These are phyloP conservation scores for Stereum hirsutum DNA, from an alignment of 1,284 basidiomycete species.

Conservation along the genomic window DNA sequence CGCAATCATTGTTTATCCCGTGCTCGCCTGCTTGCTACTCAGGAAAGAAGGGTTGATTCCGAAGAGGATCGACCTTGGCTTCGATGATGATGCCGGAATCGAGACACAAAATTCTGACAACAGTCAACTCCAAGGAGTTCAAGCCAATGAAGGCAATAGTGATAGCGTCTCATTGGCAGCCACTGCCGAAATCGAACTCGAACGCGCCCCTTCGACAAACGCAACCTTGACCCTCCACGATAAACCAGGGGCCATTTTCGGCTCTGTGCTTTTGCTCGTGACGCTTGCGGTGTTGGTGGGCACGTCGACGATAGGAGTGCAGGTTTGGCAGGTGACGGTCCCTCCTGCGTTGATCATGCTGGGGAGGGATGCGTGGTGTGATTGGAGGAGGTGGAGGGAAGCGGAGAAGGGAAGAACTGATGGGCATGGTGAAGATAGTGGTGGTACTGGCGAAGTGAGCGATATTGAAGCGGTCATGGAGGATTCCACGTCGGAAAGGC, in stretches of 20 bases:
- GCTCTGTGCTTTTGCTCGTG: conserved; percentile 29
- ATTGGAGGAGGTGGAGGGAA: conserved; percentile 20
- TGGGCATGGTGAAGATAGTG: background rate
- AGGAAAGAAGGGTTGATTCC: conserved; percentile 43
- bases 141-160: background rate
- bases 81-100: conserved; percentile 33
- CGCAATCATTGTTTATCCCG: conserved; percentile 41
- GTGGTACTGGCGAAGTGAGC: background rate
- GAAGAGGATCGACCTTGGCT: conserved; percentile 25
- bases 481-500: background rate
- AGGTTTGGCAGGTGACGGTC: conserved; percentile 79
- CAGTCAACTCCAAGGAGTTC: too few relatives aligned
- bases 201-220: conserved; percentile 28
- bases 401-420: too few relatives aligned
- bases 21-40: conserved; percentile 41
- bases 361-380: conserved; percentile 20
- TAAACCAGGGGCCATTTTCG: conserved; percentile 26
- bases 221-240: conserved; percentile 36
- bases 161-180: too few relatives aligned
- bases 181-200: too few relatives aligned
- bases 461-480: too few relatives aligned
- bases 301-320: conserved; percentile 34
- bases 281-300: conserved; percentile 51
- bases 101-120: too few relatives aligned
- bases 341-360: conserved; percentile 64